These are phyloP conservation scores for Myochromella boudieri DNA, from an alignment of 768 basidiomycete genomes.

Conservation along the genomic window DNA sequence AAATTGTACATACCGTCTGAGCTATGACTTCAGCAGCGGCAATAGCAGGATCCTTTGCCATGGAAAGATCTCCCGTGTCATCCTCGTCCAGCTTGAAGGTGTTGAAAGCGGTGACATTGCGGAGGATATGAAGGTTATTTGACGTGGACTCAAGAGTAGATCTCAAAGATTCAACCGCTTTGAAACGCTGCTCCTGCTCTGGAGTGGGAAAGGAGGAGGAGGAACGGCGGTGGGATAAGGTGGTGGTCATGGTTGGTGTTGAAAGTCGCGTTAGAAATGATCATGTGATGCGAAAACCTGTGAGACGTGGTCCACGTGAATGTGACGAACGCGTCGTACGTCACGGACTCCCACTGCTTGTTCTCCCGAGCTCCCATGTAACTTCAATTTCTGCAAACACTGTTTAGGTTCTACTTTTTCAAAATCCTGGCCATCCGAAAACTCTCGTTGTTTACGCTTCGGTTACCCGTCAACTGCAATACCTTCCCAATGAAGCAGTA, in stretches of 20 bases:
- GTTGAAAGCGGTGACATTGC: conserved; percentile 35
- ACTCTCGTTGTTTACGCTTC: not conserved
- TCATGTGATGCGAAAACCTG: not conserved
- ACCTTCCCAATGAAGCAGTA: too few species aligned
- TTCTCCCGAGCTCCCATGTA: too few species aligned
- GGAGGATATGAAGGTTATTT: conserved; percentile 38
- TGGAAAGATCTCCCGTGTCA: conserved; percentile 35
- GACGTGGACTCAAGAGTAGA: conserved; percentile 31
- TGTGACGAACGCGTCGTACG: not conserved
- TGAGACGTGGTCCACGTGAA: not conserved
- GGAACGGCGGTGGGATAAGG: not conserved
- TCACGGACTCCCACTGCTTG: not conserved
- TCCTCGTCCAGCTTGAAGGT: conserved; percentile 34
- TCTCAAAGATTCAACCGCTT: conserved; percentile 33
- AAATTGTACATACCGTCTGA: conserved; percentile 50
- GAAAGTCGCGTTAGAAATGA: conserved; percentile 7
- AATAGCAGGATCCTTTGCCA: conserved; percentile 51
- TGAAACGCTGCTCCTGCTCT: conserved; percentile 34
- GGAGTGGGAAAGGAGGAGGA: conserved; percentile 17
- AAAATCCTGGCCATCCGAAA: not conserved
- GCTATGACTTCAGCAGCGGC: conserved; percentile 58
- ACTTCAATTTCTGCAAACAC: too few species aligned
- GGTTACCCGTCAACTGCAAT: too few species aligned
- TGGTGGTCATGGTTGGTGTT: not conserved
- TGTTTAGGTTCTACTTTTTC: too few species aligned